Evolutionary conservation across 352 stramenopile genomes (phyloP).

Genomic region (Elongisporangium anandrum): DNA sequence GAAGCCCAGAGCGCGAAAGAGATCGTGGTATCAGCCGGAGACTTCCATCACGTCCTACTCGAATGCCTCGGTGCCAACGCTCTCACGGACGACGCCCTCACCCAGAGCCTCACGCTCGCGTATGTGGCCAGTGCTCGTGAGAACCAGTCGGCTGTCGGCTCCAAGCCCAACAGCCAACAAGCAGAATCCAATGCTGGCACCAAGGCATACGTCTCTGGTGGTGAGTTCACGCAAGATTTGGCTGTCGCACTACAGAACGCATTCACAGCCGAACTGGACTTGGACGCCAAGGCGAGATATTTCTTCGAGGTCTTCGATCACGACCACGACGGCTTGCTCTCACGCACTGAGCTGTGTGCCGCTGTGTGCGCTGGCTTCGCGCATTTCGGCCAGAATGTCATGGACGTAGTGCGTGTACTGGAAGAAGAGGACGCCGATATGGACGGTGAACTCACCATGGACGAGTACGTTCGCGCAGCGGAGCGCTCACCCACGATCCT

Average conservation of each 20-base stretch:
- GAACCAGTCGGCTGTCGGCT: neutral
- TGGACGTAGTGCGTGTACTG: slow-evolving; percentile 31
- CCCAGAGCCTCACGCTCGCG: slow-evolving; percentile 19
- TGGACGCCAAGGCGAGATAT: slow-evolving; percentile 28
- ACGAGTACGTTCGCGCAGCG: slow-evolving; percentile 29
- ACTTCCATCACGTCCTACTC: slow-evolving; percentile 16
- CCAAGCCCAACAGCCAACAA: neutral
- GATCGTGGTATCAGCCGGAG: slow-evolving; percentile 6
- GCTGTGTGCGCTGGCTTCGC: slow-evolving; percentile 34
- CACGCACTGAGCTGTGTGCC: slow-evolving; percentile 23
- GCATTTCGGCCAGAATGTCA: slow-evolving; percentile 29
- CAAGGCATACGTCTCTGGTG: slow-evolving; percentile 7
- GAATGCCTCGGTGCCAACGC: slow-evolving; percentile 6
- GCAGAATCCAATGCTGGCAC: neutral
- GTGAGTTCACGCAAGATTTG: slow-evolving; percentile 24
- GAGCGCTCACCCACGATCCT: slow-evolving; percentile 27
- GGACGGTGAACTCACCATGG: slow-evolving; percentile 32
- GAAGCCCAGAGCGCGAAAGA: neutral
- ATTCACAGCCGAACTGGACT: slow-evolving; percentile 14
- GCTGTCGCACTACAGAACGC: slow-evolving; percentile 22
- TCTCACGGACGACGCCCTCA: slow-evolving; percentile 12
- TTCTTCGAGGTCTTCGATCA: slow-evolving; percentile 38
- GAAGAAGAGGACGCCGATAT: slow-evolving; percentile 33
- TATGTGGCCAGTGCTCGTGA: slow-evolving; percentile 18
- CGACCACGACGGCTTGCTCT: slow-evolving; percentile 23